Base-by-base conservation (phyloP, 2,329 filamentous ascomycete species). In the Dactylonectria macrodidyma region DNA sequence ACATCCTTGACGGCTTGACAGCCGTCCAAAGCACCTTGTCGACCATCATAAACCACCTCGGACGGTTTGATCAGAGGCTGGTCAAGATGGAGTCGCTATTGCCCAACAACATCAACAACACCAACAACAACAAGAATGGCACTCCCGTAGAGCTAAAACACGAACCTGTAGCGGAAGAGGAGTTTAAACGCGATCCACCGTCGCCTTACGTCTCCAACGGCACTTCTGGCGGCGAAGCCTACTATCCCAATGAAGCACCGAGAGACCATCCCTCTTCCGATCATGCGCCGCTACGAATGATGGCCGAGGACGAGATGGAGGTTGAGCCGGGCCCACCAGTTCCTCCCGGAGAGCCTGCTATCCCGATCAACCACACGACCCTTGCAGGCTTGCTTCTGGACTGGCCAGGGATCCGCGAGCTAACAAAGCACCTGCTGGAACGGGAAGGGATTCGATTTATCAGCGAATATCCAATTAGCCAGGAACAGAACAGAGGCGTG, bases 361-460 rank as follows among this genome's bases (percentile, higher is more conserved):
- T 97, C 63, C 93, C 94, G 1, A 89, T 91, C 33, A 93, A 97
- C 72, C 95, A 98, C 77, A 97, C 94, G 0, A 98, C 95, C 0
- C 90, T 94, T n/a, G 95, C 95, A 1, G 93, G 96, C 58, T 89
- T 95, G 69, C 84, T 98, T 19, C 83, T 98, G 33, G 86, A 88
- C 54, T 95, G 92, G 90, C 88, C 88, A 0, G 87, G 90, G 0
- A 94, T 96, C 62, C 82, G 85, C 77, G 82, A 86, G 69, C 78
- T 98, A 77, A 90, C 93, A 38, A 84, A 77, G 68, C 81, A 80
- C 56, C 83, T 84, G 30, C 78, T 90, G 62, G 80, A 84, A 24
- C 78, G 78, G 2, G 83, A 87, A 59, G 85, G 84, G 34, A 84
- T 91, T 75, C 83, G 85, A 36, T 86, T 86, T 59, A 86, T 91